Evolutionary conservation across 352 stramenopile genomes (phyloP), one percentile per base, ranked within the genome.

Genomic region (Phytophthora uliginosa): DNA sequence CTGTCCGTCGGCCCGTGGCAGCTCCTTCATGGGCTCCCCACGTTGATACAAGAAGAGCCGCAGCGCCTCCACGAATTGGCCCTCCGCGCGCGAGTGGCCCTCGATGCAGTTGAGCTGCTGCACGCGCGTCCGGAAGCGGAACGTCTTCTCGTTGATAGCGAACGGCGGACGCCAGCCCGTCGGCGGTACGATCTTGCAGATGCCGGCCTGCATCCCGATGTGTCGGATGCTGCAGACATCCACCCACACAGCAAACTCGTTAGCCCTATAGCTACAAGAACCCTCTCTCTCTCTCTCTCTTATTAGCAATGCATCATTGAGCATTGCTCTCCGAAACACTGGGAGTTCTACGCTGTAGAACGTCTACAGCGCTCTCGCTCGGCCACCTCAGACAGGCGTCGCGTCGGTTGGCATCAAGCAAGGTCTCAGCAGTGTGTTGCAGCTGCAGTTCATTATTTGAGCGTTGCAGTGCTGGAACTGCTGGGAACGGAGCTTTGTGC

Each of bases 161-260:
- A 94, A 97, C 24, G 89, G 89, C 15, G 95, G 96, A 22, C 94
- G 92, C 97, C 97, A 99, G 47, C 94, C 98, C 28, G 79, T 62
- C 0, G 98, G 98, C 63, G 98, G 98, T 18, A 99, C 97, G 77
- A 99, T 99, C 83, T 99, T 99, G 78, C 93, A 98, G 70, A 99
- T 99, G 28, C 98, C 98, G 59, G 97, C 98, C 61, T 91, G 79
- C 83, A 98, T 91, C 22, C 95, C 97, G 57, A 98, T 94, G 54
- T 93, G 83, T 33, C 94, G 85, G 74, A 98, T 97, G 63, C 84
- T 97, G 59, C 34, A 24, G 4, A 52, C 59, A 64, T 63, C 1
- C 9, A 40, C 7, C 7, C 10, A 40, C 17, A 36, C 38, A 60
- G 52, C 40, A 52, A 48, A 48, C 34, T 55, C 24, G 48, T 68